Base-by-base conservation (phyloP, 176 grass and related monocot genomes). In the Eleusine indica region DNA sequence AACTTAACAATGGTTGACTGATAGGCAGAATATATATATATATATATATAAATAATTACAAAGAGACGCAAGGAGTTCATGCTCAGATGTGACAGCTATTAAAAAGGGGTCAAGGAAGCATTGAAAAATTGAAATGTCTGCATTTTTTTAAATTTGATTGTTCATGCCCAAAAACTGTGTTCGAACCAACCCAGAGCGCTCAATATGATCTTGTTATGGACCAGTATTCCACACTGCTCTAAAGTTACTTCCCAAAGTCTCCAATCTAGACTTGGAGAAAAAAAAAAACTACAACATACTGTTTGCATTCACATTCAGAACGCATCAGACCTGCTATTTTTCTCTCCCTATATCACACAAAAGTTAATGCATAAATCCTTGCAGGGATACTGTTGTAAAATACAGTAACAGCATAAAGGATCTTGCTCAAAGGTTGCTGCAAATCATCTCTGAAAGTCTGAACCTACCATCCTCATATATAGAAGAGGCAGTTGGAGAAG, bases 401-500 rank as follows among this genome's bases (percentile, higher is more conserved):
- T 98, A 98, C 81, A 90, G 96, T 28, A 71, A 87, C 41, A 76
- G 40, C 76, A 95, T 95, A 87, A 89, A 95, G 84, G 60, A 70
- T 43, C 91, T 98, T 48, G 96, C 96, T 82, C 80, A 92, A 86
- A 86, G 74, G 56, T 84, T 98, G 78, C 38, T 98, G 71, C 35
- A 13, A 29, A 85, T 94, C 37, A 92, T 95, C 77, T 98, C 96
- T 19, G 71, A 81, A 79, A 92, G 80, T 86, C 71, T 98, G 43
- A 87, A 75, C 7, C 53, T 94, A 37, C 91, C 89, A 62, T 83
- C 93, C 22, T 89, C 83, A 15, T 98, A 92, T 88, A 83, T 98
- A 70, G 80, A 98, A 88, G 85, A 98, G 14, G 87, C 85, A 15
- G 86, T 98, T 69, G 96, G 96, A 78, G 96, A 98, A 58, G 87